phyloP scores from a whole-genome alignment of 441 rosid species.

The Aleurites moluccanus region DNA sequence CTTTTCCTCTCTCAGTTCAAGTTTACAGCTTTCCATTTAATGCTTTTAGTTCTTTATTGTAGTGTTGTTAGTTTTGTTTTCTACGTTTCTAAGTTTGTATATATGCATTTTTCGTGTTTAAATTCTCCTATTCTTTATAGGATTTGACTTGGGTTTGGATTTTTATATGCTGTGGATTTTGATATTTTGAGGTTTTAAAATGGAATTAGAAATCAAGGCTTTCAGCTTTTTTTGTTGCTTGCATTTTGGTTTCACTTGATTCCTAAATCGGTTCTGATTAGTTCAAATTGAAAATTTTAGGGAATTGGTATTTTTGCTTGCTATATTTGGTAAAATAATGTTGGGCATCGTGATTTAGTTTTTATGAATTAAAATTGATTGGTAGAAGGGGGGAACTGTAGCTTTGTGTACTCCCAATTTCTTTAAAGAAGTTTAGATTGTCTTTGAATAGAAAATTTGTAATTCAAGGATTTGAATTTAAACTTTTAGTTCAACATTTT shows the following conservation, averaged over 20 bases:
- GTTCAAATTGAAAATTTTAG: background rate
- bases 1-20: background rate
- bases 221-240: conserved; percentile 18
- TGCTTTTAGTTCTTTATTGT: background rate
- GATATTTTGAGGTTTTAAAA: background rate
- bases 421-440: background rate
- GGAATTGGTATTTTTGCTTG: background rate
- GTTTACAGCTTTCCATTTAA: conserved; percentile 7
- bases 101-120: background rate
- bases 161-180: background rate
- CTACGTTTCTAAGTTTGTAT: background rate
- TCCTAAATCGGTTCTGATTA: background rate
- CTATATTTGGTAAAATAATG: background rate
- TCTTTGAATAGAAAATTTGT: background rate
- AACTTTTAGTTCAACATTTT: background rate
- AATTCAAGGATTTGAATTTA: conserved; percentile 2
- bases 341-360: background rate
- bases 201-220: conserved; percentile 27
- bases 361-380: background rate
- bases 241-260: background rate
- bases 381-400: background rate
- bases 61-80: conserved; percentile 1
- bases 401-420: background rate
- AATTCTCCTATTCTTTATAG: background rate
- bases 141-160: background rate